phyloP scores from a whole-genome alignment of 2,329 filamentous ascomycete species.

The Fusarium siculi region DNA sequence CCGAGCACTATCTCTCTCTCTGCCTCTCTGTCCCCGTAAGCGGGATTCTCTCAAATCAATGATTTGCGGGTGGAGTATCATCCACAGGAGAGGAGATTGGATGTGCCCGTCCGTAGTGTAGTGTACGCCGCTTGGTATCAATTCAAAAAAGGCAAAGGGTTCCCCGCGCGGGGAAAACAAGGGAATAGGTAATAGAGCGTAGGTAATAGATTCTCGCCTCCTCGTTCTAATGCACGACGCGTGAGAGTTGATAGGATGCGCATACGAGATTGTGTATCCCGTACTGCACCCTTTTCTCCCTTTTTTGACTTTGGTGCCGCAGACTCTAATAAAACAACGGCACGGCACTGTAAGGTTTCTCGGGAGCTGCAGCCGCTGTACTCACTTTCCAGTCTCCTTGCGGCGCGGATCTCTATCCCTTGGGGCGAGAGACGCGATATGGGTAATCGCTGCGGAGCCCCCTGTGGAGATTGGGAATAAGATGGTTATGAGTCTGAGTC shows the following conservation, averaged over 20 bases:
- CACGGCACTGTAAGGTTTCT: neutral
- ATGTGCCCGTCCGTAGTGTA: neutral
- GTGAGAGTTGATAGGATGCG: constrained; percentile 10
- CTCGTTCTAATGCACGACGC: constrained; percentile 11
- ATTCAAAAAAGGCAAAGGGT: neutral
- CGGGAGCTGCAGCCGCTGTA: neutral
- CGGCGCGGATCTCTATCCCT: constrained; percentile 24
- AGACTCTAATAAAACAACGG: neutral
- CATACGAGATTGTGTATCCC: neutral
- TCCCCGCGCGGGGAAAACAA: neutral
- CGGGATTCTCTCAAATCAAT: constrained; percentile 6
- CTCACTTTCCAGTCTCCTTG: neutral
- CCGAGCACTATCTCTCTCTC: neutral
- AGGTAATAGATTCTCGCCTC: constrained; percentile 2
- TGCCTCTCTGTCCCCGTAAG: constrained; percentile 7
- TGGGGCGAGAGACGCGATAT: constrained; percentile 16
- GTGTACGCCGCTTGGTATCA: neutral
- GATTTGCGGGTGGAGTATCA: constrained; percentile 16
- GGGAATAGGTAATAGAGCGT: constrained; percentile 1
- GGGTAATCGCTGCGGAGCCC: constrained; percentile 31
- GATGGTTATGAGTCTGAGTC: constrained; percentile 9
- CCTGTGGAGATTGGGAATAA: constrained; percentile 30
- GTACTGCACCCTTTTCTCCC: neutral
- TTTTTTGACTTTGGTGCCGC: neutral
- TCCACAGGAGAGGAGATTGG: constrained; percentile 4